Percentiles rank a stretch among this genome's conserved stretches.
phyloP scores from a whole-genome alignment of 2,329 filamentous ascomycete genomes.

The Coniochaeta prunicola region DNA sequence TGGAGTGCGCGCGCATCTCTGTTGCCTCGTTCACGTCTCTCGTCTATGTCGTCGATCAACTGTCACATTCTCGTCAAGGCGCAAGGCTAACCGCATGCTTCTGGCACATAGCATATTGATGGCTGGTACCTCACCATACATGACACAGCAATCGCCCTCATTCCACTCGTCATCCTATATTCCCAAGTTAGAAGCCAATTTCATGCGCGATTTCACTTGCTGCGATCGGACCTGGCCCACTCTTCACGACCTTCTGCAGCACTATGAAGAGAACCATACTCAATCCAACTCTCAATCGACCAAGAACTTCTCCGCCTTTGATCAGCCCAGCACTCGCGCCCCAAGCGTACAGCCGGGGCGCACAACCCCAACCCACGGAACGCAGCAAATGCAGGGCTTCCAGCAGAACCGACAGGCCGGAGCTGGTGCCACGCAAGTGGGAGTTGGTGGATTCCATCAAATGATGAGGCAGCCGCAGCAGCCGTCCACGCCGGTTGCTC shows the following conservation, averaged over 20 bases:
- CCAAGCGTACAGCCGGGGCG: conserved; percentile 15
- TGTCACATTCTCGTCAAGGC: background rate
- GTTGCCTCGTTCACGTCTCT: background rate
- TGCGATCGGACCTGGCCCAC: conserved; percentile 86
- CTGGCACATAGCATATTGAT: conserved; percentile 69
- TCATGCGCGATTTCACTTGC: conserved; percentile 95
- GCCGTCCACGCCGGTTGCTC: conserved; percentile 19
- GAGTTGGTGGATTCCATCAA: conserved; percentile 26
- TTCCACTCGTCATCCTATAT: conserved; percentile 96
- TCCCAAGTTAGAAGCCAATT: conserved; percentile 92
- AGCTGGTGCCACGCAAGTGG: conserved; percentile 19
- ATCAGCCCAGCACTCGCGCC: conserved; percentile 10
- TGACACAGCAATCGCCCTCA: conserved; percentile 78
- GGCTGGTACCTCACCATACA: conserved; percentile 90
- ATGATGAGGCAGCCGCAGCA: conserved; percentile 36
- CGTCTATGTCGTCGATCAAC: background rate
- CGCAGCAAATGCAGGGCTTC: conserved; percentile 14
- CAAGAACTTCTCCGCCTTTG: conserved; percentile 20
- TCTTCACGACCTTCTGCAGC: conserved; percentile 88
- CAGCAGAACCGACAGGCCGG: conserved; percentile 12
- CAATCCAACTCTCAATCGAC: conserved; percentile 3
- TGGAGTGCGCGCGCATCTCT: background rate
- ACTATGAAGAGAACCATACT: conserved; percentile 85
- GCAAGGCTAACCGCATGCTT: conserved; percentile 19
- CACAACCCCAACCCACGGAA: conserved; percentile 10